Evolutionary conservation across 1,284 basidiomycete genomes (phyloP).

Genomic region (Cerioporus squamosus): DNA sequence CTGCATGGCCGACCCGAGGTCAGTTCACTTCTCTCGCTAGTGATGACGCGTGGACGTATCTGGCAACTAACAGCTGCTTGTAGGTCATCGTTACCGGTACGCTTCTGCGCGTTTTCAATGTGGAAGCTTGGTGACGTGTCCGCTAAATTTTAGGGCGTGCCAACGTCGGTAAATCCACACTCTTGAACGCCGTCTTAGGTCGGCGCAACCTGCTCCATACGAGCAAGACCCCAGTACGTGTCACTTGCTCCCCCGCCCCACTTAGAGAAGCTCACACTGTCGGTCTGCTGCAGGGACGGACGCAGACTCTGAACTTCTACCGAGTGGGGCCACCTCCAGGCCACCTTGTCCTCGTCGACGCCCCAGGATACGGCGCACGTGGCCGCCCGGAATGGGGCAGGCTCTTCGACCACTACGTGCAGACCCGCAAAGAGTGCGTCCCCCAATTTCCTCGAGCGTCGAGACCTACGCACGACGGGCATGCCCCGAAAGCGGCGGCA

Average conservation of each 20-base stretch:
- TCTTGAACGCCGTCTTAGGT: constrained; percentile 70
- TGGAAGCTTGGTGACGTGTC: not conserved
- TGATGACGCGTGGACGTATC: not conserved
- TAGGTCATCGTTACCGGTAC: constrained; percentile 40
- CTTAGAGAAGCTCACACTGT: too few species aligned
- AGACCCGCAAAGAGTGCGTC: constrained; percentile 57
- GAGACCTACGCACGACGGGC: too few species aligned
- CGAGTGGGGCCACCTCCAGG: constrained; percentile 59
- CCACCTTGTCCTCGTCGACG: constrained; percentile 69
- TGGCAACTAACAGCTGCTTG: not conserved
- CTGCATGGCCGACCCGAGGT: constrained; percentile 58
- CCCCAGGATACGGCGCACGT: constrained; percentile 77
- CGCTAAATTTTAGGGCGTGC: constrained; percentile 42
- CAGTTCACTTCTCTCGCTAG: not conserved
- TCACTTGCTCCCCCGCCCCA: not conserved
- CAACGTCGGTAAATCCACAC: constrained; percentile 75
- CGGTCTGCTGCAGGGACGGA: constrained; percentile 58
- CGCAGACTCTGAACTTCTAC: constrained; percentile 72
- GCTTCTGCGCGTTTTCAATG: not conserved
- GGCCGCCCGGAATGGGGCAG: constrained; percentile 76
- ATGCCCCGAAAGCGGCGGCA: too few species aligned
- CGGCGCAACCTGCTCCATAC: constrained; percentile 59
- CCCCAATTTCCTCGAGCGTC: too few species aligned
- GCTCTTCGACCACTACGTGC: constrained; percentile 66
- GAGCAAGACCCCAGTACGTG: constrained; percentile 68